Conservation (phyloP, 805 yeast genomes). For the Metschnikowia orientalis region DNA sequence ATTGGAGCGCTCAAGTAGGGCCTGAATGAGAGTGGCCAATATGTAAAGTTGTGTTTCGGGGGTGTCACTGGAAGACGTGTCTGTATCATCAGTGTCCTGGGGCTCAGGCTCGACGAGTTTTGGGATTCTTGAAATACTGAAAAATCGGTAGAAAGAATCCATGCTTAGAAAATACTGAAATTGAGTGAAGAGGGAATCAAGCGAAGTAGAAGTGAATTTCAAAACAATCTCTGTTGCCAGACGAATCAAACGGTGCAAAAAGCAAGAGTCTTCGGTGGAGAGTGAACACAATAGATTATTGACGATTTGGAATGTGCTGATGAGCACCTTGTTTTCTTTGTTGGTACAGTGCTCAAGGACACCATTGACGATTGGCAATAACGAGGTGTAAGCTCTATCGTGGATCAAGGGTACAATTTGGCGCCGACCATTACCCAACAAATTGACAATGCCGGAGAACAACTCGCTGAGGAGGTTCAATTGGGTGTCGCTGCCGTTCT, state of each 20-base stretch:
- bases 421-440: slow-evolving; percentile 22
- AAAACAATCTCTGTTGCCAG: slow-evolving; percentile 36
- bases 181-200: slow-evolving; percentile 28
- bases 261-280: slow-evolving; percentile 36
- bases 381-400: slow-evolving; percentile 16
- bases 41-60: slow-evolving; percentile 16
- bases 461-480: slow-evolving; percentile 21
- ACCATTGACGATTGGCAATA: slow-evolving; percentile 19
- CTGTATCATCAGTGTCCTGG: slow-evolving; percentile 5
- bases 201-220: slow-evolving; percentile 36
- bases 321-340: slow-evolving; percentile 22
- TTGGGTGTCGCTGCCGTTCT: slow-evolving; percentile 14
- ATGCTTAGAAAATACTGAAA: slow-evolving; percentile 43
- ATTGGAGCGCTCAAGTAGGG: slow-evolving; percentile 17
- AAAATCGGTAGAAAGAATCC: slow-evolving; percentile 34
- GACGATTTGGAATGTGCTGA: slow-evolving; percentile 35
- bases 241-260: slow-evolving; percentile 35
- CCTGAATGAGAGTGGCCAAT: slow-evolving; percentile 22
- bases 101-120: slow-evolving; percentile 20
- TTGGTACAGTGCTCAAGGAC: slow-evolving; percentile 18
- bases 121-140: slow-evolving; percentile 26
- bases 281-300: slow-evolving; percentile 43
- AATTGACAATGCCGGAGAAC: slow-evolving; percentile 16
- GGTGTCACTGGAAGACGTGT: slow-evolving; percentile 2
- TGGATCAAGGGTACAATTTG: slow-evolving; percentile 18